Conservation (phyloP, 345 rosid species). For the Salix udensis region DNA sequence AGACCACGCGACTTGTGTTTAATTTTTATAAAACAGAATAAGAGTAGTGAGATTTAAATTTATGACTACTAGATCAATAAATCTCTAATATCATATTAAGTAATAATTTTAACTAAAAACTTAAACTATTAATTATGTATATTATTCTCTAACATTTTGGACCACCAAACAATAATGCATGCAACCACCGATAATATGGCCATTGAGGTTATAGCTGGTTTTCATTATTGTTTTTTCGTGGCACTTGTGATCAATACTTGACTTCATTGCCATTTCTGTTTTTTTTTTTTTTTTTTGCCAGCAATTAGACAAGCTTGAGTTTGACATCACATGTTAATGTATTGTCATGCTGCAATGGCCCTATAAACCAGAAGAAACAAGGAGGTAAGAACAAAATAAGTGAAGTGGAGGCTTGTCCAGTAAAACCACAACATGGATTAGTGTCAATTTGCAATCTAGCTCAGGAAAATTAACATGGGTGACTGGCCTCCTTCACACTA, state of each 20-base stretch:
- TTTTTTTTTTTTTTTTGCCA: no score
- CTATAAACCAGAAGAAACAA: neutral
- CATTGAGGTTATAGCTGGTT: neutral
- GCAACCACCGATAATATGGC: neutral
- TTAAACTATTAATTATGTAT: no score
- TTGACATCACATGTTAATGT: neutral
- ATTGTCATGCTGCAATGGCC: neutral
- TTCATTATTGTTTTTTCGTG: neutral
- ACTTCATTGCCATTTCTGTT: neutral
- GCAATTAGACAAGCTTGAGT: no score
- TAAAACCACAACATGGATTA: neutral
- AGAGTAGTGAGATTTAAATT: no score
- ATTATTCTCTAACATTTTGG: neutral
- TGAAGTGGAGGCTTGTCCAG: neutral
- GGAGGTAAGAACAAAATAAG: neutral
- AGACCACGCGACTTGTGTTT: no score
- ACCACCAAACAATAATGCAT: slow-evolving; percentile 18
- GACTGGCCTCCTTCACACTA: neutral
- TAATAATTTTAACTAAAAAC: no score
- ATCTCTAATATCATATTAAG: no score
- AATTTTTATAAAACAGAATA: no score
- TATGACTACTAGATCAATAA: no score
- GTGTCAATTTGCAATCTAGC: neutral
- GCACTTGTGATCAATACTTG: neutral
- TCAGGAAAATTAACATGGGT: neutral